These are phyloP conservation scores for Xylaria hypoxylon DNA, from an alignment of 2,329 filamentous ascomycete genomes.

Conservation along the genomic window DNA sequence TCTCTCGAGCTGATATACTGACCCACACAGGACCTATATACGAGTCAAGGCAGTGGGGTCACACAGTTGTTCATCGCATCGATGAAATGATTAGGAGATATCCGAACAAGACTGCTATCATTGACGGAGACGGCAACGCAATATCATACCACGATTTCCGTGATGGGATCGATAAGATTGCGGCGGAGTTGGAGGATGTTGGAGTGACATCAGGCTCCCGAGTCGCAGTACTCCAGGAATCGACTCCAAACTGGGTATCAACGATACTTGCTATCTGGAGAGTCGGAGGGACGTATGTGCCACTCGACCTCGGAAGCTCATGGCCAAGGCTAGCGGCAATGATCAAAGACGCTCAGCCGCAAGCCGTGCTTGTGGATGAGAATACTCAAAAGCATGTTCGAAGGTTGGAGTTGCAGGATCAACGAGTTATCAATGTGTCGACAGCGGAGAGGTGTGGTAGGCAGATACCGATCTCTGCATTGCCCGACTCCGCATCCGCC, in stretches of 20 bases:
- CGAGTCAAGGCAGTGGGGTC: background rate
- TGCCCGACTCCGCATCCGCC: background rate
- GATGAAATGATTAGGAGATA: too few relatives aligned
- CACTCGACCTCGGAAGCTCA: conserved; percentile 50
- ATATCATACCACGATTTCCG: background rate
- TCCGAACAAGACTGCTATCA: too few relatives aligned
- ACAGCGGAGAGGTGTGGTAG: background rate
- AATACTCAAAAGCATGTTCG: background rate
- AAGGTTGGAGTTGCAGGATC: background rate
- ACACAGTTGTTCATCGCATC: background rate
- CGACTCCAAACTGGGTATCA: conserved; percentile 47
- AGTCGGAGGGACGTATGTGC: conserved; percentile 43
- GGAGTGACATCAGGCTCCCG: conserved; percentile 32
- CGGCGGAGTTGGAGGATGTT: background rate
- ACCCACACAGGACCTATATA: conserved; percentile 1
- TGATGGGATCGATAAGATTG: background rate
- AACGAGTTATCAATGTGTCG: background rate
- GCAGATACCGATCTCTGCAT: background rate
- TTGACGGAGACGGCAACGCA: background rate
- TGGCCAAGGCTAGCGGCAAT: conserved; percentile 47
- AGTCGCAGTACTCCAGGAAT: conserved; percentile 52
- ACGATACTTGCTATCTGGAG: conserved; percentile 52
- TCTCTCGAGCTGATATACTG: background rate
- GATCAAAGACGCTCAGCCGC: conserved; percentile 47
- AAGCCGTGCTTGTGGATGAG: conserved; percentile 45